A percentile compares a stretch with the other conserved stretches of the same genome.
Conservation (phyloP, 257 asterid species). For the Fraxinus anomala region DNA sequence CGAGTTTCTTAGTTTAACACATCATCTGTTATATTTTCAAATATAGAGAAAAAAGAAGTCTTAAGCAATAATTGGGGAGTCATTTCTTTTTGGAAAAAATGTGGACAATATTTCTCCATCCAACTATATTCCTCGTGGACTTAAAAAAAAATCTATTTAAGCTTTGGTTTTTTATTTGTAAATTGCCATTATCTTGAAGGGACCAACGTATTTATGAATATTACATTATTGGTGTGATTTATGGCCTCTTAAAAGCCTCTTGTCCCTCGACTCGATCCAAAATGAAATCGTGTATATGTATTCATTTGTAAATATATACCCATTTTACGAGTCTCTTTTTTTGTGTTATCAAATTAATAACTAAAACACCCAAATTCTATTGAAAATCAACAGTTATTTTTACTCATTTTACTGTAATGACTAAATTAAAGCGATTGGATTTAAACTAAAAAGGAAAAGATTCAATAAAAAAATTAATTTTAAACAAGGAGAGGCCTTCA, state of each 20-base stretch:
- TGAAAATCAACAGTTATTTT: too few relatives aligned
- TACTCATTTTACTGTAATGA: too few relatives aligned
- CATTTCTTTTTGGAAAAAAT: background rate
- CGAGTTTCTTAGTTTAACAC: background rate
- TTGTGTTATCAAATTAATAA: background rate
- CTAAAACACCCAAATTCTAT: too few relatives aligned
- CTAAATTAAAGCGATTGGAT: too few relatives aligned
- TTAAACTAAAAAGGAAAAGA: too few relatives aligned
- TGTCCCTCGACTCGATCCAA: background rate
- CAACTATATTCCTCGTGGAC: background rate
- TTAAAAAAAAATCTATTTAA: slow-evolving; percentile 18
- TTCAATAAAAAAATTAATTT: too few relatives aligned
- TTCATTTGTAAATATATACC: background rate
- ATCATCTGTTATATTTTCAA: background rate
- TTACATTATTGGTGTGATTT: background rate
- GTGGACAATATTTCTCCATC: slow-evolving; percentile 29
- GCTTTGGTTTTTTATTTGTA: slow-evolving; percentile 17
- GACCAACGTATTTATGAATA: slow-evolving; percentile 7
- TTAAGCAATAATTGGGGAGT: background rate
- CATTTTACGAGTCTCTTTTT: background rate
- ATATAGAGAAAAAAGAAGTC: background rate
- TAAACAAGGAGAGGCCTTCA: too few relatives aligned
- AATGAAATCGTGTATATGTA: background rate
- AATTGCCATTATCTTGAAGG: slow-evolving; percentile 26
- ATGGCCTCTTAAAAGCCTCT: background rate